phyloP scores from a whole-genome alignment of 345 rosid species.

The Gossypium turneri region DNA sequence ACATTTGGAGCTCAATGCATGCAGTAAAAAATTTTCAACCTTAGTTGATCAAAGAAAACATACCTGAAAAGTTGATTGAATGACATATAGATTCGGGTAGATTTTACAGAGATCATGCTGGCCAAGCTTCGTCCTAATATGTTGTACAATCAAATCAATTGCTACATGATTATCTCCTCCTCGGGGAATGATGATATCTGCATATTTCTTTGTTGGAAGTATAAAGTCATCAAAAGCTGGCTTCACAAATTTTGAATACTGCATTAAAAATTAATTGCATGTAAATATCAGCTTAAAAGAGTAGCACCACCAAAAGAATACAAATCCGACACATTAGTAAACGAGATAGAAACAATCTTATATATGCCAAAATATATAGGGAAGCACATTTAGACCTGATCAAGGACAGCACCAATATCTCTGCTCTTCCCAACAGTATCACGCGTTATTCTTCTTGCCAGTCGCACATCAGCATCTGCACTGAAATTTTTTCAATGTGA shows the following conservation, averaged over 20 bases:
- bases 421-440: conserved; percentile 83
- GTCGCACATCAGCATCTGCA: conserved; percentile 98
- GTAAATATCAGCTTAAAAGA: conserved; percentile 12
- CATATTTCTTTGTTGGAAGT: conserved; percentile 97
- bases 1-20: neutral
- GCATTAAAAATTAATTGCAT: conserved; percentile 36
- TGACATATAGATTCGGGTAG: conserved; percentile 86
- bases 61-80: conserved; percentile 98
- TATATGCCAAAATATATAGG: neutral
- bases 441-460: conserved; percentile 94
- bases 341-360: neutral
- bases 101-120: conserved; percentile 99
- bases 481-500: conserved; percentile 44
- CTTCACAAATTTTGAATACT: conserved; percentile 97
- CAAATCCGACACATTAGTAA: neutral
- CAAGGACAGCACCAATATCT: conserved; percentile 85
- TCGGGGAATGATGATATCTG: conserved; percentile 97
- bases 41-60: conserved; percentile 2
- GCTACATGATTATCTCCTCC: conserved; percentile 99
- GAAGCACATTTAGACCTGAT: conserved; percentile 53
- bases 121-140: conserved; percentile 92
- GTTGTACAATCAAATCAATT: conserved; percentile 94
- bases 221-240: conserved; percentile 98
- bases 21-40: neutral
- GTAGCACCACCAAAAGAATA: neutral